Conservation (phyloP, 1,284 basidiomycete species). For the Tetrapyrgos nigripes region DNA sequence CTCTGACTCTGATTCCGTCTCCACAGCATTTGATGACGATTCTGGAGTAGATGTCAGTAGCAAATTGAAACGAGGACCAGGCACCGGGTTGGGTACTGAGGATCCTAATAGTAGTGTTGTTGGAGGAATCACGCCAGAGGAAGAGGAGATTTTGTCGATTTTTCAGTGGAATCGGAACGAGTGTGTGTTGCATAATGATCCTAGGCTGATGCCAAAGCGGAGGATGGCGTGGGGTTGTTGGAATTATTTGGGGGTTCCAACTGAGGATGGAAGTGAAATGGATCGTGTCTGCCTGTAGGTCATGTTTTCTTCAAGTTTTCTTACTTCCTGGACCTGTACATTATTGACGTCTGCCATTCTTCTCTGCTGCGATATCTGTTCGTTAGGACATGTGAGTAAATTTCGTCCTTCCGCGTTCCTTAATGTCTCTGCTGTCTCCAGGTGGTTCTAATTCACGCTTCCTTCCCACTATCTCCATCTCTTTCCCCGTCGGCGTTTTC, state of each 20-base stretch:
- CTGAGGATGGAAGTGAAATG: slow-evolving; percentile 51
- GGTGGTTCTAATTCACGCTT: too few species aligned
- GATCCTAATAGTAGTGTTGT: too few species aligned
- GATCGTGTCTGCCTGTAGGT: slow-evolving; percentile 72
- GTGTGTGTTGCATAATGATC: slow-evolving; percentile 74
- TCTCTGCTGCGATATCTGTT: too few species aligned
- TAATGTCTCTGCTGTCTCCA: too few species aligned
- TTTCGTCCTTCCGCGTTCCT: background rate
- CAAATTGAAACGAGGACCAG: too few species aligned
- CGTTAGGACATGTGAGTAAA: slow-evolving; percentile 52
- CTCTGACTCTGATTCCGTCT: background rate
- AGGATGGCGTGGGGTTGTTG: slow-evolving; percentile 74
- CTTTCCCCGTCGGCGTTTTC: too few species aligned
- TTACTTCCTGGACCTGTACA: slow-evolving; percentile 16
- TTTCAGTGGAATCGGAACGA: slow-evolving; percentile 78
- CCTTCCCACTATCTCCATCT: too few species aligned
- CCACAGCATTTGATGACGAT: too few species aligned
- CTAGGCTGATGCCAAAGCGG: slow-evolving; percentile 67
- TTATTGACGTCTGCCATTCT: background rate
- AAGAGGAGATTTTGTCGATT: slow-evolving; percentile 61
- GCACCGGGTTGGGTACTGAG: too few species aligned
- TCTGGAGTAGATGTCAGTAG: too few species aligned
- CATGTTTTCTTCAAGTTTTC: slow-evolving; percentile 6
- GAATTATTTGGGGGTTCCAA: slow-evolving; percentile 73
- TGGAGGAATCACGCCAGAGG: slow-evolving; percentile 47